Base-by-base conservation (phyloP, 768 basidiomycete species). In the Zangia roseola region DNA sequence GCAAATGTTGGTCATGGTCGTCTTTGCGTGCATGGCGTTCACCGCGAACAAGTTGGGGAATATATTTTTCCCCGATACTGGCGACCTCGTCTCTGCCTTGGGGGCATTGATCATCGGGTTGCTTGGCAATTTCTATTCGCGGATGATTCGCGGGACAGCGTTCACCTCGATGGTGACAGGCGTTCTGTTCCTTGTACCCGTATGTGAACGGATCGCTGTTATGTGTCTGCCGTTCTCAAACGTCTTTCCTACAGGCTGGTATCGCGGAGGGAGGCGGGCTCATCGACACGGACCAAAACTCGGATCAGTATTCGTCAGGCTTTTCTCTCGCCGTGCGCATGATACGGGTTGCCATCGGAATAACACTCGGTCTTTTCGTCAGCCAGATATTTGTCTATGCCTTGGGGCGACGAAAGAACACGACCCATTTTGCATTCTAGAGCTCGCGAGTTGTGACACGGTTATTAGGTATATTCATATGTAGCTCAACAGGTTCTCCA, bases 121-220 rank as follows among this genome's bases (percentile, higher is more conserved):
- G n/a, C 75, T 90, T 30, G 90, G 88, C 40, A 91, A 91, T 60
- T 60, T 83, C n/a, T 91, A 91, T 62, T 89, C 88, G 30, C 79
- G 89, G 16, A 67, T 86, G 16, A 73, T 84, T 49, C 75, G 83
- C 24, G 90, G 89, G 44, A 91, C 89, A 3, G 89, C 91, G 4
- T 94, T 93, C 65, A 91, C 89, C 0, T 82, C 86, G 10, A 94
- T 92, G 88, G 87, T 92, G n/a, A 88, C 91, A 3, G 88, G 88
- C n/a, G 86, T 94, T n/a, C 69, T 92, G 40, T 92, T 93, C 67
- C 73, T 93, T 19, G 91, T 94, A 10, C 91, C 91, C 40, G 91
- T 92, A 64, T 65, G 88, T 71, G 40, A 35, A 42, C 31, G 7
- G 36, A 38, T 28, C 20, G 23, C 16, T 44, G 23, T n/a, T 42